Evolutionary conservation across 352 stramenopile genomes (phyloP), one percentile per base, ranked within the genome.

Genomic region (Phytophthora vignae): DNA sequence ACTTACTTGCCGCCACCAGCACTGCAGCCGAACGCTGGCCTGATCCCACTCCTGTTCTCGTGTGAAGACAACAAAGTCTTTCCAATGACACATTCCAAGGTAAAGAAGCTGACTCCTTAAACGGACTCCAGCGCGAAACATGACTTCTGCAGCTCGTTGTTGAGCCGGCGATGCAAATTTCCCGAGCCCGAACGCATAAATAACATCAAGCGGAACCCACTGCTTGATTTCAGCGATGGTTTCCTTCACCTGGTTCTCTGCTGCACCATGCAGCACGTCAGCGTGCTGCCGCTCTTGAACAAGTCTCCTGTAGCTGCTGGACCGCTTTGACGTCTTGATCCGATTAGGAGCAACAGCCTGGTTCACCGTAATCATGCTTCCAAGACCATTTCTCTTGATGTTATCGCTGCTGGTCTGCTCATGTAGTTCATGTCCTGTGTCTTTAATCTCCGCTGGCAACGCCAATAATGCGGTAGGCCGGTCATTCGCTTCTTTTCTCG

Each of bases 101-200:
- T 78, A 52, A n/a, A 90, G 50, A 9, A 87, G 27, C 22, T 82
- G 75, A 25, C 71, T 76, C 44, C 76, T 81, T 5, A 93, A 54
- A 5, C 76, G 77, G 9, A 73, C 19, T n/a, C 84, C 74, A 15
- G 82, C 84, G 11, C 74, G 77, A 59, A 77, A 79, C 8, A 93
- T 65, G 9, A 90, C 22, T 17, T 82, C 49, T 1, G 82, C 71
- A 7, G 86, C 86, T 42, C 79, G 77, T 46, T 93, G 84, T 19
- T 93, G 86, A 3, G 81, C 86, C 14, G 78, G 77, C 1, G 86
- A 93, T 4, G 86, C 83, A 67, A 90, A 91, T 56, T 82, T 79
- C 1, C 84, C 86, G 0, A 87, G 56, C 0, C 86, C 86, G 57
- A 83, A 81, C 15, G 75, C 76, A 38, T 93, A 92, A 57, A 93